These are phyloP conservation scores for Plectosphaerella cucumerina DNA, from an alignment of 2,329 filamentous ascomycete species.

Conservation along the genomic window DNA sequence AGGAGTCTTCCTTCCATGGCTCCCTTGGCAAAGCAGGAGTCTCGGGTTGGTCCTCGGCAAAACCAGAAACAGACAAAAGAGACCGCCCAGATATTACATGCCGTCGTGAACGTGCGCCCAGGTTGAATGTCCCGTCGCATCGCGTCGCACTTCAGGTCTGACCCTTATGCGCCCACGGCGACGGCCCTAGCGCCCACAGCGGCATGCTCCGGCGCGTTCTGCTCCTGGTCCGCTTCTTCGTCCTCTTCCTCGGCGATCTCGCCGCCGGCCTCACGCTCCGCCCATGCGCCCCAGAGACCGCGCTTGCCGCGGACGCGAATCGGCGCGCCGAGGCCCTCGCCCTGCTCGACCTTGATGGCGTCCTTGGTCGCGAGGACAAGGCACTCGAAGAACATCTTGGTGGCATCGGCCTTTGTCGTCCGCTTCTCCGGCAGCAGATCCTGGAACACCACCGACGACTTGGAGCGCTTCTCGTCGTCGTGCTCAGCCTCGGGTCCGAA, in stretches of 20 bases:
- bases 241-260: conserved; percentile 48
- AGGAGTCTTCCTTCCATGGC: not conserved
- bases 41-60: not conserved
- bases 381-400: conserved; percentile 99
- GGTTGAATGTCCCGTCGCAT: not conserved
- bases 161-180: conserved; percentile 29
- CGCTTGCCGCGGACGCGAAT: conserved; percentile 87
- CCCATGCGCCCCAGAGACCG: conserved; percentile 96
- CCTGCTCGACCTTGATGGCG: conserved; percentile 93
- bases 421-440: conserved; percentile 78
- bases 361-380: conserved; percentile 96
- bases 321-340: conserved; percentile 67
- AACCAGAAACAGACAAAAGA: not conserved
- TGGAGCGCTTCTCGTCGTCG: conserved; percentile 68
- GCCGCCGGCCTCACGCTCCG: conserved; percentile 68
- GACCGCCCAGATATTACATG: not conserved
- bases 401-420: conserved; percentile 85
- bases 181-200: conserved; percentile 18
- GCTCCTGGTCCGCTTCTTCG: conserved; percentile 41
- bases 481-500: conserved; percentile 72
- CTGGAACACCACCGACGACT: conserved; percentile 79
- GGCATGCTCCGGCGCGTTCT: conserved; percentile 27
- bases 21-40: not conserved
- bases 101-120: conserved; percentile 1
- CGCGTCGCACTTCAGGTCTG: conserved; percentile 6